Percentiles rank a stretch among this genome's conserved stretches.
Evolutionary conservation across 768 basidiomycete genomes (phyloP).

Genomic region (Rubroboletus pulcherrimus): DNA sequence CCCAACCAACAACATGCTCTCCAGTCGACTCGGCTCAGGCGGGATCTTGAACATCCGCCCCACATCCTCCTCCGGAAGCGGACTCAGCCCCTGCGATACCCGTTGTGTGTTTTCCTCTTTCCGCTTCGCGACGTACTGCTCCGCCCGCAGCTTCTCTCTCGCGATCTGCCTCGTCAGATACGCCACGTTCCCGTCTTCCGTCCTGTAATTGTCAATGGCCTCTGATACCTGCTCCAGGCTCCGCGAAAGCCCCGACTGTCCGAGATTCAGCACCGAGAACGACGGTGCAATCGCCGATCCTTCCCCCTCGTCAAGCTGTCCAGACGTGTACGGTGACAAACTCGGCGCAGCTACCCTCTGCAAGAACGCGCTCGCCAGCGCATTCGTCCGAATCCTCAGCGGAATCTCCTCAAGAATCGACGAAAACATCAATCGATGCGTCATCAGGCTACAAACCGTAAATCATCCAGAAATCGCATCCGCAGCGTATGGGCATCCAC

Average conservation of each 20-base stretch:
- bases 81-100: slow-evolving; percentile 76
- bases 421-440: slow-evolving; percentile 79
- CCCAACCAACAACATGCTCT: slow-evolving; percentile 80
- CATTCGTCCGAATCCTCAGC: slow-evolving; percentile 77
- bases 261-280: slow-evolving; percentile 68
- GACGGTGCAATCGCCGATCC: slow-evolving; percentile 51
- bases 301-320: slow-evolving; percentile 36
- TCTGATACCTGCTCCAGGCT: slow-evolving; percentile 85
- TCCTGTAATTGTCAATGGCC: slow-evolving; percentile 78
- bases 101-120: slow-evolving; percentile 84
- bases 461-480: slow-evolving; percentile 1
- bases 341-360: slow-evolving; percentile 51
- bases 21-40: slow-evolving; percentile 81
- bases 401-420: slow-evolving; percentile 85
- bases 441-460: slow-evolving; percentile 56
- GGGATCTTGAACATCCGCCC: slow-evolving; percentile 84
- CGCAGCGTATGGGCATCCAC: slow-evolving; percentile 20
- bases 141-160: slow-evolving; percentile 76
- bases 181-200: slow-evolving; percentile 89
- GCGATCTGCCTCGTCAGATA: slow-evolving; percentile 86
- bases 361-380: slow-evolving; percentile 77
- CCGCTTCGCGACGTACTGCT: slow-evolving; percentile 75
- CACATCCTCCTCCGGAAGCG: slow-evolving; percentile 85
- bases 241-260: slow-evolving; percentile 62
- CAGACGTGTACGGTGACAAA: slow-evolving; percentile 34